These are phyloP conservation scores for Medicago arabica DNA, from an alignment of 306 rosid genomes.

Conservation along the genomic window DNA sequence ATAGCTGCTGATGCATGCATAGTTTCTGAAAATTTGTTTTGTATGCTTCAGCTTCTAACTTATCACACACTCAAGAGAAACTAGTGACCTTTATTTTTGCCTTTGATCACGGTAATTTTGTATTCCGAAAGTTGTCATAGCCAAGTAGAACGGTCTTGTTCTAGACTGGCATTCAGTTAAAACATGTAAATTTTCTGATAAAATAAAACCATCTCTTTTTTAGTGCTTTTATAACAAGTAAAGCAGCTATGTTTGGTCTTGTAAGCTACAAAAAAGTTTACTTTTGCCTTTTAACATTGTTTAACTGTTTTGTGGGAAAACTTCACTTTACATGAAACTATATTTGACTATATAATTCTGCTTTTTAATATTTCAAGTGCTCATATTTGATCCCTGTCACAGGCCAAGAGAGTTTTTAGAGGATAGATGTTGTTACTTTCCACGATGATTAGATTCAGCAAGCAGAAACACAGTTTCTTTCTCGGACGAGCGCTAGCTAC, in stretches of 20 bases:
- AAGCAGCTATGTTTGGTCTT: background rate
- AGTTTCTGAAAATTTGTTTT: background rate
- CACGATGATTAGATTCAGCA: constrained; percentile 36
- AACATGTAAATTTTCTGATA: constrained; percentile 4
- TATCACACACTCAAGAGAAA: background rate
- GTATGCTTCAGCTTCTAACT: constrained; percentile 29
- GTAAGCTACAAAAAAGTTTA: constrained; percentile 7
- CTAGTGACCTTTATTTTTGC: constrained; percentile 14
- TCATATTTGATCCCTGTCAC: constrained; percentile 41
- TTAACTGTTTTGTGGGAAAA: constrained; percentile 25
- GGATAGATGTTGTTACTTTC: constrained; percentile 42
- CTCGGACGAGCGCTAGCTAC: constrained; percentile 19
- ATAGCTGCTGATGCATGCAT: constrained; percentile 18
- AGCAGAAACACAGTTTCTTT: constrained; percentile 35
- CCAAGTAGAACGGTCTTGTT: constrained; percentile 13
- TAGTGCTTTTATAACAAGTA: background rate
- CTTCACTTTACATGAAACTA: constrained; percentile 16
- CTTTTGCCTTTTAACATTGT: constrained; percentile 20
- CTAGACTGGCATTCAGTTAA: background rate
- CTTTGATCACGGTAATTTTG: constrained; percentile 16
- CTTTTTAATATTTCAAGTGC: constrained; percentile 37
- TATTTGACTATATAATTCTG: constrained; percentile 33
- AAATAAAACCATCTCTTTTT: constrained; percentile 13
- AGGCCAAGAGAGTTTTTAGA: constrained; percentile 68
- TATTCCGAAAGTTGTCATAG: constrained; percentile 22